These are phyloP conservation scores for Shiraia sp. DNA, from an alignment of 2,329 filamentous ascomycete species.

Conservation along the genomic window DNA sequence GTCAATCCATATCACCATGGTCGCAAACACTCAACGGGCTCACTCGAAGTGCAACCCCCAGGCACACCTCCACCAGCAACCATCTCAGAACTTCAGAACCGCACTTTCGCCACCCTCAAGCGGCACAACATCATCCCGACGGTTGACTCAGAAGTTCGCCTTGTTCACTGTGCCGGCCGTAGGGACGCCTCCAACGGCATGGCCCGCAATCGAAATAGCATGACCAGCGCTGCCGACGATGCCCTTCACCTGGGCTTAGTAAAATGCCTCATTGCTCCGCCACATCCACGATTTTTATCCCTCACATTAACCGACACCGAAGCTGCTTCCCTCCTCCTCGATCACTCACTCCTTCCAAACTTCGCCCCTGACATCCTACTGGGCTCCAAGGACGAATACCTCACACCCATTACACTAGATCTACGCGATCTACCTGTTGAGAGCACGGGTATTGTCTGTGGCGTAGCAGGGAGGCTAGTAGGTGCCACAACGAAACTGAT, in stretches of 20 bases:
- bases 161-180: conserved; percentile 81
- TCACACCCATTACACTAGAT: conserved; percentile 88
- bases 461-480: conserved; percentile 81
- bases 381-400: conserved; percentile 70
- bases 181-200: conserved; percentile 42
- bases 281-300: conserved; percentile 70
- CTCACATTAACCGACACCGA: conserved; percentile 74
- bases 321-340: conserved; percentile 72
- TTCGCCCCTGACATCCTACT: conserved; percentile 67
- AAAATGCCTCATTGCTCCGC: conserved; percentile 51
- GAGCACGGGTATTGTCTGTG: conserved; percentile 92
- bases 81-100: conserved; percentile 76
- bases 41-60: conserved; percentile 55
- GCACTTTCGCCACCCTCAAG: conserved; percentile 83
- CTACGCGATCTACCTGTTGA: conserved; percentile 79
- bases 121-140: conserved; percentile 74
- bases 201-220: conserved; percentile 31
- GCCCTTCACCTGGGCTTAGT: conserved; percentile 53
- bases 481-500: conserved; percentile 61
- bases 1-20: conserved; percentile 59
- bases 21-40: conserved; percentile 52
- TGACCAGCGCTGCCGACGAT: conserved; percentile 44
- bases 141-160: conserved; percentile 68
- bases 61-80: conserved; percentile 77
- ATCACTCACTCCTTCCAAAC: conserved; percentile 66